phyloP scores from a whole-genome alignment of 306 rosid species.

The Castanea sativa region DNA sequence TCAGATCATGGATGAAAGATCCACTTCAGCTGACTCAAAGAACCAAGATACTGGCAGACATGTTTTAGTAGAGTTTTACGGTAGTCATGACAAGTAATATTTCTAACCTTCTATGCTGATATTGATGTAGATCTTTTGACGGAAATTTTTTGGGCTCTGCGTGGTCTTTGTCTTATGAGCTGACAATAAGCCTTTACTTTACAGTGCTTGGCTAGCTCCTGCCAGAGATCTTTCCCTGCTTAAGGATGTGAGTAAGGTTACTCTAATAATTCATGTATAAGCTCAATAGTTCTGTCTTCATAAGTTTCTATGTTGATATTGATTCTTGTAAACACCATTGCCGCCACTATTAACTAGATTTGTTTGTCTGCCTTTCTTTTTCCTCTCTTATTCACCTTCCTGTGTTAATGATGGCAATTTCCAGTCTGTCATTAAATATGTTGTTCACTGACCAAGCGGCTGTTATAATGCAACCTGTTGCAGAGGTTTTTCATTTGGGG shows the following conservation, averaged over 20 bases:
- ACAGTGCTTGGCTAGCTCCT: conserved; percentile 59
- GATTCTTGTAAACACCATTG: conserved; percentile 21
- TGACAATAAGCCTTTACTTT: conserved; percentile 21
- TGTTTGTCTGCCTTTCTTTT: background rate
- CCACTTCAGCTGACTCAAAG: conserved; percentile 29
- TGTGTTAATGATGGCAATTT: background rate
- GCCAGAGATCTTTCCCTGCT: conserved; percentile 39
- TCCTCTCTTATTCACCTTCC: background rate
- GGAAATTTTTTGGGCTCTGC: conserved; percentile 4
- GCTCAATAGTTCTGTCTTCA: background rate
- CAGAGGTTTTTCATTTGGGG: background rate
- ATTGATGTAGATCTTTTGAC: conserved; percentile 15
- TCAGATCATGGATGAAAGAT: conserved; percentile 47
- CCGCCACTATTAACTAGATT: background rate
- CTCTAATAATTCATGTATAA: conserved; percentile 14
- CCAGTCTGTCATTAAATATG: background rate
- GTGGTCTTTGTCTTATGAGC: conserved; percentile 11
- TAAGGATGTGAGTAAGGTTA: conserved; percentile 46
- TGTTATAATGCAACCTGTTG: background rate
- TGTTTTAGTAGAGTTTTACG: conserved; percentile 52
- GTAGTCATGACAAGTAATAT: conserved; percentile 23
- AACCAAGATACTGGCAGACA: conserved; percentile 31
- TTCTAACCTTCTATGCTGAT: conserved; percentile 21
- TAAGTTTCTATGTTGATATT: conserved; percentile 17
- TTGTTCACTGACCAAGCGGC: background rate